Evolutionary conservation across 73 alveolate genomes (phyloP).

Genomic region (Diophrys sp.): DNA sequence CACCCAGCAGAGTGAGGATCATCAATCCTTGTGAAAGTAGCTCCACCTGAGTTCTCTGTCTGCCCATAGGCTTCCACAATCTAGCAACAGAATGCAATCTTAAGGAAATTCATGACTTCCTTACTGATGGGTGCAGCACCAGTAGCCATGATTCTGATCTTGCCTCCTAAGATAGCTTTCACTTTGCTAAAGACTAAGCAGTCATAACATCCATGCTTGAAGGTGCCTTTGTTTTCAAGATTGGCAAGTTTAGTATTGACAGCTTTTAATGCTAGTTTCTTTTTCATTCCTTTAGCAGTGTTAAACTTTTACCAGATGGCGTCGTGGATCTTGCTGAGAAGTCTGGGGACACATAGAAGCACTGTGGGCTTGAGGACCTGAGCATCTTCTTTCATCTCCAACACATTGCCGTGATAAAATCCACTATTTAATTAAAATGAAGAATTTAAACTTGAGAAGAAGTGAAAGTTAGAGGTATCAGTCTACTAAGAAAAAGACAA

Average conservation of each 20-base stretch:
- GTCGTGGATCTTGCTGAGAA: conserved; percentile 71
- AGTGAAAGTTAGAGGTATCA: no score
- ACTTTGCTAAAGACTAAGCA: conserved; percentile 70
- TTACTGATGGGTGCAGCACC: conserved; percentile 95
- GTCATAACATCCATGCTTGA: conserved; percentile 66
- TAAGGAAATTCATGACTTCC: conserved; percentile 79
- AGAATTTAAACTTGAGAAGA: no score
- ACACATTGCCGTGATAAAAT: conserved; percentile 72
- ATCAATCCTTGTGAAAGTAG: conserved; percentile 32
- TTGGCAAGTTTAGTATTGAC: conserved; percentile 52
- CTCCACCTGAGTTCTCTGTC: conserved; percentile 75
- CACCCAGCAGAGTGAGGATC: neutral
- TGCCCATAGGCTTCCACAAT: conserved; percentile 76
- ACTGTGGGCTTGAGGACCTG: conserved; percentile 63
- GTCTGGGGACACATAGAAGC: conserved; percentile 71
- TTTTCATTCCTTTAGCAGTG: conserved; percentile 47
- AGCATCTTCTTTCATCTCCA: conserved; percentile 70
- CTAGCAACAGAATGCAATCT: conserved; percentile 70
- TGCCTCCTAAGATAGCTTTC: conserved; percentile 82
- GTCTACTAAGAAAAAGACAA: no score
- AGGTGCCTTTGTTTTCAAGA: conserved; percentile 53
- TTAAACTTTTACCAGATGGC: conserved; percentile 52
- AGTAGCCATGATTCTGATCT: conserved; percentile 79
- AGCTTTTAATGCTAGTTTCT: conserved; percentile 54
- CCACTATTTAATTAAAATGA: no score